These are phyloP conservation scores for Pseudocercospora fijiensis DNA, from an alignment of 2,329 filamentous ascomycete species.

Conservation along the genomic window DNA sequence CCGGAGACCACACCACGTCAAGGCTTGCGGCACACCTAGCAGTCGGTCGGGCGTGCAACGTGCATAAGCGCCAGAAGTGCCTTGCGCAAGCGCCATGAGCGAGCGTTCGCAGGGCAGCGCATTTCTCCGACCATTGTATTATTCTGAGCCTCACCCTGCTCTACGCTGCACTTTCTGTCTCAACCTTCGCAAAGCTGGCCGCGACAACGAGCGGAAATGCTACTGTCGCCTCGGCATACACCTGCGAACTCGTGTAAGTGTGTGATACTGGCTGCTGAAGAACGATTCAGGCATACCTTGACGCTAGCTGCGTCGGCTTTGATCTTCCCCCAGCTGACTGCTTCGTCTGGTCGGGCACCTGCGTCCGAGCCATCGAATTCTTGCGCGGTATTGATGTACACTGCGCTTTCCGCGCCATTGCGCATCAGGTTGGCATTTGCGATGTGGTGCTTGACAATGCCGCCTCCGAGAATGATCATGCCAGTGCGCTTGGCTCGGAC, in stretches of 20 bases:
- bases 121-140: not conserved
- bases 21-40: slow-evolving; percentile 45
- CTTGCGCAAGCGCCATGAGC: slow-evolving; percentile 23
- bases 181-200: slow-evolving; percentile 59
- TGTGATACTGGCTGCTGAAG: not conserved
- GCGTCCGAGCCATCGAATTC: slow-evolving; percentile 98
- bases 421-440: slow-evolving; percentile 97
- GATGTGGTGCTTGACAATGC: slow-evolving; percentile 97
- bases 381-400: slow-evolving; percentile 96
- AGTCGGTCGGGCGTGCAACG: slow-evolving; percentile 20
- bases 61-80: slow-evolving; percentile 18
- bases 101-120: not conserved
- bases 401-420: slow-evolving; percentile 93
- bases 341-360: slow-evolving; percentile 90
- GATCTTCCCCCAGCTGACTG: slow-evolving; percentile 98
- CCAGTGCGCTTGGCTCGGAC: slow-evolving; percentile 83
- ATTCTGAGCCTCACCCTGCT: not conserved
- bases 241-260: slow-evolving; percentile 36
- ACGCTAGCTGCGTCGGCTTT: slow-evolving; percentile 83
- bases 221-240: slow-evolving; percentile 66
- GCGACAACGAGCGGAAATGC: slow-evolving; percentile 68
- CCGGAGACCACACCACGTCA: slow-evolving; percentile 7
- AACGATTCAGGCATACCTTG: slow-evolving; percentile 60
- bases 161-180: slow-evolving; percentile 12
- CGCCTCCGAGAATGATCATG: slow-evolving; percentile 93